Evolutionary conservation across 352 stramenopile genomes (phyloP).

Genomic region (Globisporangium cystogenes): DNA sequence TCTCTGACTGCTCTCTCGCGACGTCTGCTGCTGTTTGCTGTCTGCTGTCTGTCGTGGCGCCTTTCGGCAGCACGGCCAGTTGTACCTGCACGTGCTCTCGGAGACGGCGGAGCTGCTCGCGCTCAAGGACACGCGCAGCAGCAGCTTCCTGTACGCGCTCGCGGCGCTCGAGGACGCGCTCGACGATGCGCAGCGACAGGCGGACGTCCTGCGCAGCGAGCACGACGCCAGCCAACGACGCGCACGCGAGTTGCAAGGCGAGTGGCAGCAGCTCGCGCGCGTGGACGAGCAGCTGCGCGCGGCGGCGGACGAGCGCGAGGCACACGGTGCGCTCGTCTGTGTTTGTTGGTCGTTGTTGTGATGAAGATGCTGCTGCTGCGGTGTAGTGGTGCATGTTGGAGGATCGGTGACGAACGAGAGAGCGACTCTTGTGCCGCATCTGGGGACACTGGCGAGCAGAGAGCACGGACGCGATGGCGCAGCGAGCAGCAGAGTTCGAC

Average conservation of each 20-base stretch:
- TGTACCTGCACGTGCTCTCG: slow-evolving; percentile 43
- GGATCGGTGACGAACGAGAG: no score
- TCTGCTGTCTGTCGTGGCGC: no score
- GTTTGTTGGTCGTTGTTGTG: no score
- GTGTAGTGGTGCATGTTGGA: no score
- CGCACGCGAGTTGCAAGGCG: slow-evolving; percentile 21
- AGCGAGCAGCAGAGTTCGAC: slow-evolving; percentile 27
- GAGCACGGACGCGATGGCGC: slow-evolving; percentile 35
- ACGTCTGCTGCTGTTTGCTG: no score
- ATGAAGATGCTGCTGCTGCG: no score
- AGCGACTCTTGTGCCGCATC: no score
- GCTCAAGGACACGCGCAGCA: slow-evolving; percentile 29
- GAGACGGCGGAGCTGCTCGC: slow-evolving; percentile 31
- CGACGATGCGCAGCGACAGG: slow-evolving; percentile 7
- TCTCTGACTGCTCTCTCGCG: no score
- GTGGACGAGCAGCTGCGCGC: slow-evolving; percentile 24
- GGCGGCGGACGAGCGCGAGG: slow-evolving; percentile 26
- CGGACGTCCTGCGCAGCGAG: slow-evolving; percentile 7
- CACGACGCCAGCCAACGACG: slow-evolving; percentile 4
- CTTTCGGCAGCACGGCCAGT: slow-evolving; percentile 44
- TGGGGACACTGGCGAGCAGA: slow-evolving; percentile 16
- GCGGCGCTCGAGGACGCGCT: slow-evolving; percentile 21
- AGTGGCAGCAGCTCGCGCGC: slow-evolving; percentile 22
- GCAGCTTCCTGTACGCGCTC: slow-evolving; percentile 29
- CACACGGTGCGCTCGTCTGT: slow-evolving; percentile 16